These are phyloP conservation scores for Paxillus rubicundulus DNA, from an alignment of 768 basidiomycete genomes.

Conservation along the genomic window DNA sequence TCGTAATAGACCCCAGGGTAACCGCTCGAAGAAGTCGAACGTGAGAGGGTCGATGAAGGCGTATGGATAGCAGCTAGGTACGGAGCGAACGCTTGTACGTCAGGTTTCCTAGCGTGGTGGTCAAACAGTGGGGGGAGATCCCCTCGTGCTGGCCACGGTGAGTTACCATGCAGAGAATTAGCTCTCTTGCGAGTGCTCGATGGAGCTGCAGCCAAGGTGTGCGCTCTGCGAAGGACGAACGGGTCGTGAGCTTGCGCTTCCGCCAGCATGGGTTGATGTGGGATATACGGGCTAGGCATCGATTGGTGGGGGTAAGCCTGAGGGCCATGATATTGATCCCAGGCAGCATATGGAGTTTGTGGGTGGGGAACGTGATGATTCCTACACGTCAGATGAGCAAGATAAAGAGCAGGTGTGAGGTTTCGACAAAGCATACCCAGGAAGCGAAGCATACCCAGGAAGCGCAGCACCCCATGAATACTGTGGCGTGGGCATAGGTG, in stretches of 20 bases:
- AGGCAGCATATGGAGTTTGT: too few relatives aligned
- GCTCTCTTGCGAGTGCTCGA: conserved; percentile 3
- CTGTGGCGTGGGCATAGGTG: conserved; percentile 5
- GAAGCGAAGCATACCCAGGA: conserved; percentile 15
- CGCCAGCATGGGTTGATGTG: conserved; percentile 16
- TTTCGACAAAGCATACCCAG: conserved; percentile 9
- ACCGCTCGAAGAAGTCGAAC: conserved; percentile 11
- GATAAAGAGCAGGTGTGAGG: neutral
- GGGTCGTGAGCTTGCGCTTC: conserved; percentile 14
- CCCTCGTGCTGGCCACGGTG: conserved; percentile 15
- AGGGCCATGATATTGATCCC: neutral
- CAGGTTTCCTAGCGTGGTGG: conserved; percentile 17
- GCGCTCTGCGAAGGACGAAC: neutral
- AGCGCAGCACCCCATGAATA: conserved; percentile 16
- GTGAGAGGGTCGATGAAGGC: conserved; percentile 25
- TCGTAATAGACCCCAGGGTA: conserved; percentile 15
- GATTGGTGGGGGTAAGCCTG: conserved; percentile 14
- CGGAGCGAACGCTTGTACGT: conserved; percentile 12
- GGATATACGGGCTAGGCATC: conserved; percentile 31
- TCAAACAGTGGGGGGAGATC: conserved; percentile 22
- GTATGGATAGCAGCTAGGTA: conserved; percentile 21
- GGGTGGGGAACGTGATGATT: too few relatives aligned
- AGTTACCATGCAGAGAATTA: conserved; percentile 1
- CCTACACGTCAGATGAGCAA: neutral
- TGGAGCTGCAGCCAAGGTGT: conserved; percentile 2